Evolutionary conservation across 1,139 yeast species (phyloP), one percentile per base, ranked within the genome.

Genomic region (Candida sanyaensis): DNA sequence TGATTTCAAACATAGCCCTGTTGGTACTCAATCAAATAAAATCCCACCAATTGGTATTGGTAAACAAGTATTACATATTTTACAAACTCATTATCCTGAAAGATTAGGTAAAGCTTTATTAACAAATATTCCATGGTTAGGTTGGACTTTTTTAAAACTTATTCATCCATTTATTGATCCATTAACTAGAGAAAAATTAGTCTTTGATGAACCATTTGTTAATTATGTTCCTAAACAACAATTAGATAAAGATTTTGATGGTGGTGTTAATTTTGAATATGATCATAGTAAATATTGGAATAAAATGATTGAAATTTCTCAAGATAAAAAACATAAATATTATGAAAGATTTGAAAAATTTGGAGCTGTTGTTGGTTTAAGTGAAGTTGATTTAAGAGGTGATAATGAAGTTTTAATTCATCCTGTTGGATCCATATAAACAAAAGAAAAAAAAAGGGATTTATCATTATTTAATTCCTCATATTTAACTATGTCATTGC

Each of bases 41-140:
- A 80, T 90, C 43, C 99, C 99, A 3, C 91, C 97, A 1, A 75
- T 93, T 33, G 80, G 87, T 36, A 86, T 80, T 21, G 90, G 91
- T 24, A 82, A 86, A 65, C 87, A 86, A 58, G 90, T 86, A 13
- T 70, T 87, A 55, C 84, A 84, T 61, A 86, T 86, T 55, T 71
- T 87, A 55, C 95, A 81, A 59, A 69, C 78, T 12, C 81, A 75
- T 58, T 75, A 74, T 55, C 80, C 80, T 5, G 80, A 76, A 53
- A 63, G 81, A 54, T 66, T 76, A 51, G 81, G 81, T 34, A 66
- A 72, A 42, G 80, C 79, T 1, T 63, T 75, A 34, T 71, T 76
- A 50, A 73, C 78, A 33, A 76, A 76, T 55, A 74, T 75, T 40
- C 80, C 80, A 2, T 73, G 77, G 71, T 65, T 75, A 33, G 80